Evolutionary conservation across 2,329 filamentous ascomycete species (phyloP), one percentile per base, ranked within the genome.

Genomic region (Penicillium sp.): DNA sequence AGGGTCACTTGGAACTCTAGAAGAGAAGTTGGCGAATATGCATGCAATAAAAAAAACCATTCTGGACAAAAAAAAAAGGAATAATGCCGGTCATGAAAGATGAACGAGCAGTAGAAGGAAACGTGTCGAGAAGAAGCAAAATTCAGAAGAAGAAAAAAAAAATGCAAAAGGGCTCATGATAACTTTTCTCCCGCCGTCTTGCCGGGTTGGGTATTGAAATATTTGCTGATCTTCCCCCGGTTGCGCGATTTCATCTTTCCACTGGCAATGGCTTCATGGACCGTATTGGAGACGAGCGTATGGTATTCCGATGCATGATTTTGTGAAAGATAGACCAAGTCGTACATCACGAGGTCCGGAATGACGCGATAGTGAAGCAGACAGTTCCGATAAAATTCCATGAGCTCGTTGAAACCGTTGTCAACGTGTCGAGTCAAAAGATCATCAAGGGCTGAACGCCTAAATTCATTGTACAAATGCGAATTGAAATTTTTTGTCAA

Each of bases 381-480:
- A 61, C 81, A 78, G 65, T 81, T 78, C 67, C 81, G 81, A 71
- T 89, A 89, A 72, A 86, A 90, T 45, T 82, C 81, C 64, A 89
- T 76, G 53, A 91, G 77, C 69, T 82, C 82, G 56, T 79, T 79
- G 68, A 89, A 76, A 47, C 88, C 88, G 61, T 76, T 76, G 57
- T 77, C 76, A 57, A 79, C 79, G 66, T 76, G 74, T 66, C 78
- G 78, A 60, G 80, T 72, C 55, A 74, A 71, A 53, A 81, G 78
- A 73, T 92, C 89, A 68, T 87, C 84, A 59, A 87, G 75, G 53
- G 89, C 88, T 70, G 83, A 80, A 66, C 78, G 77, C 61, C 85
- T 84, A 76, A 92, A 91, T 71, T 92, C 88, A 69, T 84, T 78
- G 76, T 92, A 92, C 84, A 92, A 89, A 69, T 78, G 79, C 56